A percentile compares a stretch with the other conserved stretches of the same genome.
Conservation (phyloP, 2,329 filamentous ascomycete genomes). For the Pyrenochaeta sp. region DNA sequence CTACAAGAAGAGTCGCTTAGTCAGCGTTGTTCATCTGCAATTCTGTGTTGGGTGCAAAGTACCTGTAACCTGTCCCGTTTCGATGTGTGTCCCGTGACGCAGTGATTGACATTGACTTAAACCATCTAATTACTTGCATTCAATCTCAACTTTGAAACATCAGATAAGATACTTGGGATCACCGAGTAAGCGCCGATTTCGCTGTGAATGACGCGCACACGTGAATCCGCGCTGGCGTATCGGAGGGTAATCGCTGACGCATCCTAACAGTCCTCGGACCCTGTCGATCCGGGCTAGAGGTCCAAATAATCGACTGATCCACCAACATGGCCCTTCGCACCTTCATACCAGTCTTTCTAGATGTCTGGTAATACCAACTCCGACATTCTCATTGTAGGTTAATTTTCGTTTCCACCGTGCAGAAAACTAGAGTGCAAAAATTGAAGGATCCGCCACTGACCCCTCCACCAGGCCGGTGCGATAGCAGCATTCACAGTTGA, state of each 20-base stretch:
- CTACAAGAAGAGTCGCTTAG: too few species aligned
- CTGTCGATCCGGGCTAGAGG: slow-evolving; percentile 2
- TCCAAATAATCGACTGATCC: neutral
- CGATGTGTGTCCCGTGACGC: too few species aligned
- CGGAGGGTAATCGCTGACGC: neutral
- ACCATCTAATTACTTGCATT: too few species aligned
- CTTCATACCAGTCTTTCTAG: slow-evolving; percentile 1
- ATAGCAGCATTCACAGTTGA: slow-evolving; percentile 87
- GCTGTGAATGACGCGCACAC: slow-evolving; percentile 2
- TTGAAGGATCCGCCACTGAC: slow-evolving; percentile 3
- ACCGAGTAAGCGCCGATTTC: slow-evolving; percentile 3
- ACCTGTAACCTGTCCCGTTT: too few species aligned
- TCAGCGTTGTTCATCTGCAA: too few species aligned
- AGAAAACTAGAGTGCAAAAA: neutral
- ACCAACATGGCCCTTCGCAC: neutral
- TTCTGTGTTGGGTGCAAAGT: too few species aligned
- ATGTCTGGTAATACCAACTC: slow-evolving; percentile 56
- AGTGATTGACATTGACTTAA: too few species aligned
- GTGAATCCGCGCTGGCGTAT: slow-evolving; percentile 1
- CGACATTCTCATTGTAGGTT: slow-evolving; percentile 66
- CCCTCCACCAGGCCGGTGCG: slow-evolving; percentile 73
- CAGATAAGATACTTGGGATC: slow-evolving; percentile 1
- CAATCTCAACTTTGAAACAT: too few species aligned
- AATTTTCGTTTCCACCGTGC: neutral
- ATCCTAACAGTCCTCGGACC: neutral